A percentile compares a stretch with the other conserved stretches of the same genome.
Evolutionary conservation across 108 stramenopile species (phyloP).

Genomic region (Bacterosira constricta): DNA sequence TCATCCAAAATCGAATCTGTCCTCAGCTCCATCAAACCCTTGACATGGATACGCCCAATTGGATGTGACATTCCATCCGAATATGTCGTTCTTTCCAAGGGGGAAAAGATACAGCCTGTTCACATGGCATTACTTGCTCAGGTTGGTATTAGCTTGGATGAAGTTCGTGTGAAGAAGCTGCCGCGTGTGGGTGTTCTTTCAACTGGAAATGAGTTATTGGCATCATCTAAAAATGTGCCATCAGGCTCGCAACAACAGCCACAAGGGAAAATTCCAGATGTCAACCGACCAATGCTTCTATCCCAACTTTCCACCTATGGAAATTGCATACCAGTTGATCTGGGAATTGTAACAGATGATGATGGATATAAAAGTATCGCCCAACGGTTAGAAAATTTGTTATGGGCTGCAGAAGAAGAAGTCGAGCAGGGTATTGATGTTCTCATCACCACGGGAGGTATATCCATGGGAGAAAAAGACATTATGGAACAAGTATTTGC

Average conservation of each 20-base stretch:
- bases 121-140: slow-evolving; percentile 72
- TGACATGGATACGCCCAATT: slow-evolving; percentile 76
- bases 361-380: slow-evolving; percentile 41
- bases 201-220: slow-evolving; percentile 85
- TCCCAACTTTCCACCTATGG: slow-evolving; percentile 52
- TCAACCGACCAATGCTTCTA: slow-evolving; percentile 87
- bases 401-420: slow-evolving; percentile 39
- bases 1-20: slow-evolving; percentile 35
- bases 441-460: slow-evolving; percentile 92
- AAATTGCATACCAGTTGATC: slow-evolving; percentile 69
- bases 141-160: slow-evolving; percentile 39
- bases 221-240: not conserved
- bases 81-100: slow-evolving; percentile 53
- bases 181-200: slow-evolving; percentile 79
- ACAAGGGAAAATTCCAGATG: slow-evolving; percentile 84
- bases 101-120: slow-evolving; percentile 63
- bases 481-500: slow-evolving; percentile 69
- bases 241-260: not conserved
- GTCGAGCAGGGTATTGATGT: slow-evolving; percentile 73
- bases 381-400: not conserved
- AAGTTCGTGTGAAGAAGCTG: slow-evolving; percentile 43
- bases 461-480: slow-evolving; percentile 90
- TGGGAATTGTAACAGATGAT: slow-evolving; percentile 84
- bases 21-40: slow-evolving; percentile 23
- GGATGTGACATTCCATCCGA: slow-evolving; percentile 77